phyloP scores from a whole-genome alignment of 2,329 filamentous ascomycete genomes.

The Orbilia javanica region DNA sequence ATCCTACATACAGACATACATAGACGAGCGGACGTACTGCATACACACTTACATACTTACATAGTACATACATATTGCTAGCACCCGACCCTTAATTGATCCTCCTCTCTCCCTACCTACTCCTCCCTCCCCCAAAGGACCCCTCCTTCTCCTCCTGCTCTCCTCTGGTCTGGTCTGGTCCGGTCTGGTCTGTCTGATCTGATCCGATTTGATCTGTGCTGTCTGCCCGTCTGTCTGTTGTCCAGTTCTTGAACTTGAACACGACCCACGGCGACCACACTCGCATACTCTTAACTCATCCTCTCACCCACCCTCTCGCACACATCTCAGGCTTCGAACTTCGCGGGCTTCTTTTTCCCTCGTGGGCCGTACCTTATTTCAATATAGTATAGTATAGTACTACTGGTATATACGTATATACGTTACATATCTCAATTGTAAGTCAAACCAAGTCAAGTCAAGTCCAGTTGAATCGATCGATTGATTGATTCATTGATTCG shows the following conservation, averaged over 20 bases:
- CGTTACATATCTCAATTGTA: conserved; percentile 45
- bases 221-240: conserved; percentile 6
- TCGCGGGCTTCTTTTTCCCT: conserved; percentile 62
- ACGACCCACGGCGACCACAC: conserved; percentile 36
- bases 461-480: neutral
- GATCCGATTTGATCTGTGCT: neutral
- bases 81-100: conserved; percentile 59
- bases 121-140: conserved; percentile 26
- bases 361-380: conserved; percentile 52
- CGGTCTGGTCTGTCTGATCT: neutral
- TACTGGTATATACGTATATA: neutral
- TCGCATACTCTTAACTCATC: neutral
- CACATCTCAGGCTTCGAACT: neutral
- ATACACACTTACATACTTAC: conserved; percentile 28
- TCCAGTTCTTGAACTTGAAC: conserved; percentile 13
- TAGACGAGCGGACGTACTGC: conserved; percentile 58
- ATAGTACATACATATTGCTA: conserved; percentile 43
- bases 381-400: conserved; percentile 6
- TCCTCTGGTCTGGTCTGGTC: conserved; percentile 11
- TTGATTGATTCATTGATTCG: too few species aligned
- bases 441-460: conserved; percentile 32
- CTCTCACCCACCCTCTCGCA: neutral
- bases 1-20: conserved; percentile 56
- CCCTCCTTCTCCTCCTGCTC: conserved; percentile 33
- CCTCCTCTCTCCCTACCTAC: conserved; percentile 33